These are phyloP conservation scores for Triticum monococcum DNA, from an alignment of 176 grass and related monocot genomes.

Conservation along the genomic window DNA sequence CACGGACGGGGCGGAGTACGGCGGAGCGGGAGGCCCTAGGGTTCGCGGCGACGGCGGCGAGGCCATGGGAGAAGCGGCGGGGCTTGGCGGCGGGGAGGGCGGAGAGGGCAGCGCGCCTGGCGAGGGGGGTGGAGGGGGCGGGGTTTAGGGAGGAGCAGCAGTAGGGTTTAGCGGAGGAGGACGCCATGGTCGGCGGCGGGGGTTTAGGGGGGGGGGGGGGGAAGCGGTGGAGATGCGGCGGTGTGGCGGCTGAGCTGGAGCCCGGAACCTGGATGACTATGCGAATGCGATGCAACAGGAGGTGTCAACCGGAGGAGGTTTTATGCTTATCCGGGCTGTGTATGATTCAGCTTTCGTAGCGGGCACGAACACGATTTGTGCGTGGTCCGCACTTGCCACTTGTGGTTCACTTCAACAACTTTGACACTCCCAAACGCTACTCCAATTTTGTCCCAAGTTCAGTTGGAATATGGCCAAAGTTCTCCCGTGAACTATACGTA, in stretches of 20 bases:
- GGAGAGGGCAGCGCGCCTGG: neutral
- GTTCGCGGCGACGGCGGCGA: conserved; percentile 16
- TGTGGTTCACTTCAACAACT: neutral
- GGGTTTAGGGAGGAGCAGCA: neutral
- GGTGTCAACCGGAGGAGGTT: neutral
- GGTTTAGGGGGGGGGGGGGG: conserved; percentile 13
- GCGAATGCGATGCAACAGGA: neutral
- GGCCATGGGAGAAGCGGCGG: conserved; percentile 17
- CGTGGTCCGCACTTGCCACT: neutral
- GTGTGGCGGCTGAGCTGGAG: conserved; percentile 9
- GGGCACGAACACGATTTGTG: neutral
- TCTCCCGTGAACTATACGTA: too few species aligned
- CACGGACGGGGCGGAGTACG: neutral
- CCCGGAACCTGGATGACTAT: neutral
- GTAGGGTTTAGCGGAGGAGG: conserved; percentile 29
- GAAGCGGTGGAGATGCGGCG: neutral
- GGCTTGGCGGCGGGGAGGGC: neutral
- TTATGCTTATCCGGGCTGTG: conserved; percentile 3
- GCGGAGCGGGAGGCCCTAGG: conserved; percentile 14
- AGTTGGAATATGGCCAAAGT: too few species aligned
- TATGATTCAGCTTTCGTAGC: neutral
- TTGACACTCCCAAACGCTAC: neutral
- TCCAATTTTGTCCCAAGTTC: too few species aligned
- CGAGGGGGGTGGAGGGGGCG: conserved; percentile 9
- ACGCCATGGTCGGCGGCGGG: neutral